Base-by-base conservation (phyloP, 108 stramenopile species). In the Cyclotella baltica region DNA sequence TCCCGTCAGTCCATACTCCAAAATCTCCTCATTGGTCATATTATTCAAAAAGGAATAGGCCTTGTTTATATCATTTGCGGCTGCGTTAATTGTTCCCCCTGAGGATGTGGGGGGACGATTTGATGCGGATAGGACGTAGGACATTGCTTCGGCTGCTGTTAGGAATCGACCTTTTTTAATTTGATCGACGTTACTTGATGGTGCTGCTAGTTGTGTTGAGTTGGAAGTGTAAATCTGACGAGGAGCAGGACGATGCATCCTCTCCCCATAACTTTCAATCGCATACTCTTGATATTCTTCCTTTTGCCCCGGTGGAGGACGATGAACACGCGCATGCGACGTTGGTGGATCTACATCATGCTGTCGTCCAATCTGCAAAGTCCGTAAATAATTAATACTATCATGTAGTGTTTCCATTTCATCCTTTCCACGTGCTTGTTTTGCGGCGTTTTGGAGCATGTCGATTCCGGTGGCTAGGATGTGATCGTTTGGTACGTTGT, bases 101-200 rank as follows among this genome's bases (percentile, higher is more conserved):
- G 52, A 33, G 1, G 18, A 52, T 36, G 23, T 64, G 20, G 64
- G 43, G 25, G 47, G 31, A 35, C 64, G 70, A 18, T 34, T 47
- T 35, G 81, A 72, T 58, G 74, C 70, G 38, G 27, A 72, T 57
- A 72, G 65, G 11, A 82, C 70, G 31, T 52, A 82, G 31, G 75
- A 40, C 75, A 82, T 76, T 37, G 81, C 81, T 27, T 65, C 75
- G 1, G 66, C 52, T n/a, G 75, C 81, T 29, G 81, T 76, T 61
- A 82, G 47, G 22, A 70, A 64, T 31, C 67, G 81, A 29, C 81
- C 63, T 40, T 75, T 71, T 10, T 67, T 40, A 48, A 51, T 65
- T 9, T 34, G 25, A 11, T 74, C 63, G n/a, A n/a, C n/a, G n/a
- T n/a, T n/a, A n/a, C n/a, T n/a, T n/a, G n/a, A n/a, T n/a, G n/a